These are phyloP conservation scores for Salix dunnii DNA, from an alignment of 345 rosid species.

Conservation along the genomic window DNA sequence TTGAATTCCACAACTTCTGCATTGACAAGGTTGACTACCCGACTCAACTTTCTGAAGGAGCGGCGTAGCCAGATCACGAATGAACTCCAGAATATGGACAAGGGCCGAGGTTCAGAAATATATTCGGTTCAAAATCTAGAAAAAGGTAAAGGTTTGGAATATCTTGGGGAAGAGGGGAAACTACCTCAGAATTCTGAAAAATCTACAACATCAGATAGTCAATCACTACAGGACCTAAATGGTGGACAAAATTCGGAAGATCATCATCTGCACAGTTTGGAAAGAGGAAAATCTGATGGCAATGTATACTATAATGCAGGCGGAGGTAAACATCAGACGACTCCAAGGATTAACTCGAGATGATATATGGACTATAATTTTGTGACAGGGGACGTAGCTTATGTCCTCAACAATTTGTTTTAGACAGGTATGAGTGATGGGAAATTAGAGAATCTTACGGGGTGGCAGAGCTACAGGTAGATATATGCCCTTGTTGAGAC, in stretches of 20 bases:
- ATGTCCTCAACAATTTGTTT: background rate
- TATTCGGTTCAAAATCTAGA: constrained; percentile 1
- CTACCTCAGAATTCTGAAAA: constrained; percentile 4
- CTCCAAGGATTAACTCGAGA: constrained; percentile 37
- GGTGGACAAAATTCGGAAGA: constrained; percentile 11
- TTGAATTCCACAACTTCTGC: constrained; percentile 51
- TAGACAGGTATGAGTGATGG: background rate
- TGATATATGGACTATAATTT: constrained; percentile 18
- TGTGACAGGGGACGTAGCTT: background rate
- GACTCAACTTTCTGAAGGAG: constrained; percentile 85
- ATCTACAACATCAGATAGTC: background rate
- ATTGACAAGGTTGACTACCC: constrained; percentile 66
- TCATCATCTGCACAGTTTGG: constrained; percentile 19
- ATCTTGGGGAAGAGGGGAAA: constrained; percentile 17
- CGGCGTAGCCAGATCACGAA: constrained; percentile 58
- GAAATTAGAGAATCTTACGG: background rate
- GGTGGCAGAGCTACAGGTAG: no score
- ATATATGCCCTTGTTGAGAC: background rate
- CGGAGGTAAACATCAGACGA: constrained; percentile 14
- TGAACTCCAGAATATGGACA: constrained; percentile 60
- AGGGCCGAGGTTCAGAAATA: constrained; percentile 24
- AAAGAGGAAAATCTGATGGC: constrained; percentile 34
- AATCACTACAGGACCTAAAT: background rate
- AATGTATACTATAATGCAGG: constrained; percentile 24
- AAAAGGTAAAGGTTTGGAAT: background rate